These are phyloP conservation scores for Castanea crenata DNA, from an alignment of 306 rosid genomes.

Conservation along the genomic window DNA sequence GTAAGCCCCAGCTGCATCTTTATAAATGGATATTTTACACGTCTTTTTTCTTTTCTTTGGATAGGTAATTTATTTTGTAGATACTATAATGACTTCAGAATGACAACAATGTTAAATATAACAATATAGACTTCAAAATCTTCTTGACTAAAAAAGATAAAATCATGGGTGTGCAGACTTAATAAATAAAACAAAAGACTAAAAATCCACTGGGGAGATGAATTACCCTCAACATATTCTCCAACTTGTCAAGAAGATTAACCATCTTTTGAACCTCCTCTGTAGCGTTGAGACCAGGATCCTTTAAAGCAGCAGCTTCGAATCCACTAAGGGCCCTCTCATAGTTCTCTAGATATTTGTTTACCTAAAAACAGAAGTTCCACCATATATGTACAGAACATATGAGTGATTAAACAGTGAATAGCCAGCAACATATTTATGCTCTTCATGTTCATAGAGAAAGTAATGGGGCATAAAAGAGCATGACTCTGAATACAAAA, in stretches of 20 bases:
- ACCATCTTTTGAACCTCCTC: slow-evolving; percentile 84
- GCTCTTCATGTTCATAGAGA: background rate
- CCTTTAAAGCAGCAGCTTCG: slow-evolving; percentile 92
- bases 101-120: background rate
- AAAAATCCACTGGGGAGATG: slow-evolving; percentile 6
- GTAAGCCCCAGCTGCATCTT: slow-evolving; percentile 20
- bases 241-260: slow-evolving; percentile 80
- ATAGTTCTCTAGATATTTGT: slow-evolving; percentile 86
- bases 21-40: background rate
- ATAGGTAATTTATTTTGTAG: background rate
- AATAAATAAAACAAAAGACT: background rate
- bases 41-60: too few species aligned
- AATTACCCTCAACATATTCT: slow-evolving; percentile 69
- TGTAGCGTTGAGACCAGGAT: slow-evolving; percentile 82
- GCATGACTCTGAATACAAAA: background rate
- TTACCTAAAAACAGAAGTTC: slow-evolving; percentile 48
- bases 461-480: background rate
- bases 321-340: slow-evolving; percentile 93
- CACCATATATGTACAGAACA: background rate
- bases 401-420: background rate
- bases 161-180: background rate
- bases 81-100: background rate
- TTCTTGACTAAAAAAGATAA: background rate
- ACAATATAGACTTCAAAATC: background rate
- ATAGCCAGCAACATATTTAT: background rate